Evolutionary conservation across 192 early-diverging fungal genomes (phyloP), one percentile per base, ranked within the genome.

Genomic region (Backusella sp.): DNA sequence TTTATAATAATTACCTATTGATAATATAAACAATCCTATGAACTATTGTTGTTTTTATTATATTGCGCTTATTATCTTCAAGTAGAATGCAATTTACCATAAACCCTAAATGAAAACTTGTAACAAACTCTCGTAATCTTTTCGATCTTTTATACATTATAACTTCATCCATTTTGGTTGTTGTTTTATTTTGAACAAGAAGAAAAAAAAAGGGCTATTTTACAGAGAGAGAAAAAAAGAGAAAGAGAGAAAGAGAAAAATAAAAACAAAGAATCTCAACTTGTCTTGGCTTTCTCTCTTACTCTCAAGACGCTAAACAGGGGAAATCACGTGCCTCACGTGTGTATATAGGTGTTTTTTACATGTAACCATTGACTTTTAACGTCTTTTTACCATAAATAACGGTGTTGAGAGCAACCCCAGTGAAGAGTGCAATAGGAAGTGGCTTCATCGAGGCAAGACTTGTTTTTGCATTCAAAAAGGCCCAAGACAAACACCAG

Each of bases 401-500:
- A 26, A 68, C 52, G 1, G 73, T 75, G 39, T 79, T 74, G 4
- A 67, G 52, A 9, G 73, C 41, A 6, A 79, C 73, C 14, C 70
- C 46, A 2, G 73, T 39, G 17, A 78, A 73, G 5, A 83, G 30
- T 35, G 74, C 21, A n/a, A 79, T 36, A 42, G 82, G 82, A 5
- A 77, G 42, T 32, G 82, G 82, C 23, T 62, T 68, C 26, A 41
- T 69, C 4, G 78, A 75, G 11, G 34, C 17, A 0, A 83, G 35
- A 14, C 78, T 78, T 21, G 26, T 62, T 30, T 67, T 56, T 3
- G 78, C 52, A 56, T 83, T 83, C 17, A 83, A 66, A 68, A 83
- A 79, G 15, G 73, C 26, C 82, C 82, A 83, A 28, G 78, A 76
- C n/a, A 83, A 67, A 80, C 78, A 76, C 82, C 82, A 83, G 3